phyloP scores from a whole-genome alignment of 352 stramenopile genomes.

The Halophytophthora batemanensis region DNA sequence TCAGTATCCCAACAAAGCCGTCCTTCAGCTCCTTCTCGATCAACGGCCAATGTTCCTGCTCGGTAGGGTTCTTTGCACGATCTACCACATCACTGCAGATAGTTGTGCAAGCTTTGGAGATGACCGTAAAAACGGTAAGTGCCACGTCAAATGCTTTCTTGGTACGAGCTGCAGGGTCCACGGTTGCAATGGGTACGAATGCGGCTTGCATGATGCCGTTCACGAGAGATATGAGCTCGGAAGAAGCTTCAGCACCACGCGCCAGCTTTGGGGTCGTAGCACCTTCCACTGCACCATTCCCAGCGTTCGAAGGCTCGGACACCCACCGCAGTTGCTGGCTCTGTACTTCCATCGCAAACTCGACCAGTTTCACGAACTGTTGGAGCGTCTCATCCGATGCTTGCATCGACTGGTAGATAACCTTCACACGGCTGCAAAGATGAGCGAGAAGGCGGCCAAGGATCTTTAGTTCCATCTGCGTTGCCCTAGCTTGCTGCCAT shows the following conservation, averaged over 20 bases:
- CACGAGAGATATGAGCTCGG: slow-evolving; percentile 37
- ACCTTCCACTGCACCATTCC: not conserved
- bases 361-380: slow-evolving; percentile 33
- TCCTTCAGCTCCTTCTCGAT: slow-evolving; percentile 25
- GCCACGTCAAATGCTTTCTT: slow-evolving; percentile 17
- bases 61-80: slow-evolving; percentile 8
- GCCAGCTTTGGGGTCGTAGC: not conserved
- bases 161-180: not conserved
- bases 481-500: slow-evolving; percentile 29
- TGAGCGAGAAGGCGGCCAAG: slow-evolving; percentile 36
- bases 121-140: slow-evolving; percentile 19
- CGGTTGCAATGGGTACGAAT: slow-evolving; percentile 20
- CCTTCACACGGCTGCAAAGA: slow-evolving; percentile 30
- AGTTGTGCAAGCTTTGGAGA: slow-evolving; percentile 23
- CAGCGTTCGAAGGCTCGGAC: slow-evolving; percentile 1
- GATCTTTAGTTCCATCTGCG: slow-evolving; percentile 43
- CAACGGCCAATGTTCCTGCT: slow-evolving; percentile 10
- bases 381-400: slow-evolving; percentile 23
- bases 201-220: slow-evolving; percentile 44
- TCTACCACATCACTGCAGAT: slow-evolving; percentile 22
- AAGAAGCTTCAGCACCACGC: slow-evolving; percentile 18
- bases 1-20: slow-evolving; percentile 37
- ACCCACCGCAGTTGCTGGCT: slow-evolving; percentile 19
- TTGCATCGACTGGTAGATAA: slow-evolving; percentile 30
- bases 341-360: slow-evolving; percentile 32